These are phyloP conservation scores for Angomonas deanei DNA, from an alignment of 208 protist genomes.

Conservation along the genomic window DNA sequence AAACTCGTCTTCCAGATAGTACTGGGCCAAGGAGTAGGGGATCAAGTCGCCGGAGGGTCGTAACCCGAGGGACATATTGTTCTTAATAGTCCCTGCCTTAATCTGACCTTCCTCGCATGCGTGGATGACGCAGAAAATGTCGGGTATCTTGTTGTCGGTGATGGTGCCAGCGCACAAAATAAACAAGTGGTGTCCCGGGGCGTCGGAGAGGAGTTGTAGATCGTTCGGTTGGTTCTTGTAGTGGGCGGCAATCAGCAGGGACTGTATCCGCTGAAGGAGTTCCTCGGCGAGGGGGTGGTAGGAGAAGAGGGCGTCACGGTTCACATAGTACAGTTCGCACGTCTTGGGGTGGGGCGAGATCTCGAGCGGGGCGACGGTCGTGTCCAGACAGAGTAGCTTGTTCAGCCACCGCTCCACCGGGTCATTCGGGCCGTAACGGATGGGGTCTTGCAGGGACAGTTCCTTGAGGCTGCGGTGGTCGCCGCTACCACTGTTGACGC, in stretches of 20 bases:
- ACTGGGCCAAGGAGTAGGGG: constrained; percentile 98
- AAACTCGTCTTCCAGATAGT: constrained; percentile 95
- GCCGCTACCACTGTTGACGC: constrained; percentile 11
- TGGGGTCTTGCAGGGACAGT: constrained; percentile 95
- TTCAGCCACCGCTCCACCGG: constrained; percentile 98
- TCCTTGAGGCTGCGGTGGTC: constrained; percentile 88
- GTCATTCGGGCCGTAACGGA: constrained; percentile 96
- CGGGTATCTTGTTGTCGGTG: constrained; percentile 83
- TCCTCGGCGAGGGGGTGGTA: constrained; percentile 93
- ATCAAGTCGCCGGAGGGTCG: constrained; percentile 98
- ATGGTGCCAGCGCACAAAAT: constrained; percentile 86
- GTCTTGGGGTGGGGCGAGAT: constrained; percentile 89
- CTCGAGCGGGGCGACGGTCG: constrained; percentile 45
- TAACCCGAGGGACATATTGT: constrained; percentile 84
- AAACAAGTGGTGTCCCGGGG: constrained; percentile 98
- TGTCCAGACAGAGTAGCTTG: constrained; percentile 97
- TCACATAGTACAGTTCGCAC: constrained; percentile 98
- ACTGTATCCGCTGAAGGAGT: constrained; percentile 95
- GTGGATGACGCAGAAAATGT: constrained; percentile 98
- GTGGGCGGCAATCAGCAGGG: constrained; percentile 94
- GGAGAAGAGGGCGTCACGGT: constrained; percentile 99
- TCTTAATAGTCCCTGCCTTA: constrained; percentile 78
- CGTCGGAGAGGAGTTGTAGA: constrained; percentile 98
- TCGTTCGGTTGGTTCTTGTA: constrained; percentile 99
- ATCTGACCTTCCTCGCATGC: constrained; percentile 96